Percentiles rank a stretch among this genome's conserved stretches.
Evolutionary conservation across 179 eudicot genomes (phyloP).

Genomic region (Beta lomatogona): DNA sequence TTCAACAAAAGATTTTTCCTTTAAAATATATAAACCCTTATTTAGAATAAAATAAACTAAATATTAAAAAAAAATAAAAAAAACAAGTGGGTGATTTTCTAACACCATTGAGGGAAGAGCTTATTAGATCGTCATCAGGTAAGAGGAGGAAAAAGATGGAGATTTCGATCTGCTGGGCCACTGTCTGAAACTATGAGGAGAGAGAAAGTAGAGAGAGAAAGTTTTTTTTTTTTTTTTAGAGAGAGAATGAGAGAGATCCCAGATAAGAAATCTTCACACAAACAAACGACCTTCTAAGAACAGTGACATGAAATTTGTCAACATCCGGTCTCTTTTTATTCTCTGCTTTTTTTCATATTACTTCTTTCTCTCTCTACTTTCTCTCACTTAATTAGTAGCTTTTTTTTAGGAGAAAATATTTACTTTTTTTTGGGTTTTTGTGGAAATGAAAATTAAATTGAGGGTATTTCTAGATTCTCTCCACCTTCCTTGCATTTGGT

Average conservation of each 20-base stretch:
- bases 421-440: conserved; percentile 41
- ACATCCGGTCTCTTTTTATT: conserved; percentile 90
- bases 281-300: conserved; percentile 79
- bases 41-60: conserved; percentile 5
- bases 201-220: conserved; percentile 25
- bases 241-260: conserved; percentile 77
- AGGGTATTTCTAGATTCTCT: conserved; percentile 67
- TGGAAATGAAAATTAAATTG: conserved; percentile 37
- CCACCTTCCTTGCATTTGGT: conserved; percentile 49
- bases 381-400: conserved; percentile 13
- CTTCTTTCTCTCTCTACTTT: conserved; percentile 24
- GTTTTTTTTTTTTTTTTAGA: conserved; percentile 13
- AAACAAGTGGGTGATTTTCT: conserved; percentile 32
- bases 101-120: conserved; percentile 45
- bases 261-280: conserved; percentile 85
- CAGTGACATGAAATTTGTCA: conserved; percentile 89
- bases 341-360: conserved; percentile 54
- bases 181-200: conserved; percentile 43
- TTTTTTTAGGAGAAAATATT: conserved; percentile 17
- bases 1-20: conserved; percentile 6
- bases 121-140: conserved; percentile 49
- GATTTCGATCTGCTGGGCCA: conserved; percentile 93
- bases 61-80: conserved; percentile 18
- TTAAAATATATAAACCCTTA: conserved; percentile 1
- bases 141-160: conserved; percentile 36